These are phyloP conservation scores for Phascolomyces articulosus DNA, from an alignment of 371 early-diverging fungal genomes.

Conservation along the genomic window DNA sequence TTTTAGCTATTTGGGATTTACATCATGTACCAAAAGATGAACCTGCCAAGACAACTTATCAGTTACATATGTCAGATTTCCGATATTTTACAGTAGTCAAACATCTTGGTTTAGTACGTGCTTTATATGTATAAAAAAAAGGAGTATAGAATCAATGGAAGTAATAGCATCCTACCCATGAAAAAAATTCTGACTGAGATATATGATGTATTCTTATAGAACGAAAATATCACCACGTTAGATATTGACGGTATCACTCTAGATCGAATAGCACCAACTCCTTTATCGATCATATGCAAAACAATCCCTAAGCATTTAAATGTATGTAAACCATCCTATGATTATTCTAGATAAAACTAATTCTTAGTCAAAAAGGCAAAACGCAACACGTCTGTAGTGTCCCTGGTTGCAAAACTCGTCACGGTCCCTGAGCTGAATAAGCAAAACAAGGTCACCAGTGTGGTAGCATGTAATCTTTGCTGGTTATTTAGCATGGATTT, in stretches of 20 bases:
- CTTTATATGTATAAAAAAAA: too few relatives aligned
- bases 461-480: constrained; percentile 53
- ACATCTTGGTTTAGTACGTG: constrained; percentile 50
- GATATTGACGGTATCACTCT: constrained; percentile 60
- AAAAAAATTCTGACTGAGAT: too few relatives aligned
- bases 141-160: too few relatives aligned
- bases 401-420: constrained; percentile 50
- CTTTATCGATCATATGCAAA: constrained; percentile 42
- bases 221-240: constrained; percentile 57
- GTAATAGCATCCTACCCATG: too few relatives aligned
- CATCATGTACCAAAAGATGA: constrained; percentile 15
- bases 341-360: neutral
- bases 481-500: constrained; percentile 43
- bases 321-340: constrained; percentile 30
- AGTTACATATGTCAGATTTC: constrained; percentile 55
- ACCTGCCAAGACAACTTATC: constrained; percentile 26
- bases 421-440: constrained; percentile 42
- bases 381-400: constrained; percentile 52
- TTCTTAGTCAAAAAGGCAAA: constrained; percentile 24
- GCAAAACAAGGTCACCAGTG: constrained; percentile 54
- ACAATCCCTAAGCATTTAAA: constrained; percentile 54
- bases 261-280: constrained; percentile 22
- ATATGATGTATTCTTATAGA: too few relatives aligned
- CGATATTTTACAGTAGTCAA: constrained; percentile 61
- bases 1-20: constrained; percentile 41